Evolutionary conservation across 495 filamentous ascomycete species (phyloP).

Genomic region (Penicillium lividum): DNA sequence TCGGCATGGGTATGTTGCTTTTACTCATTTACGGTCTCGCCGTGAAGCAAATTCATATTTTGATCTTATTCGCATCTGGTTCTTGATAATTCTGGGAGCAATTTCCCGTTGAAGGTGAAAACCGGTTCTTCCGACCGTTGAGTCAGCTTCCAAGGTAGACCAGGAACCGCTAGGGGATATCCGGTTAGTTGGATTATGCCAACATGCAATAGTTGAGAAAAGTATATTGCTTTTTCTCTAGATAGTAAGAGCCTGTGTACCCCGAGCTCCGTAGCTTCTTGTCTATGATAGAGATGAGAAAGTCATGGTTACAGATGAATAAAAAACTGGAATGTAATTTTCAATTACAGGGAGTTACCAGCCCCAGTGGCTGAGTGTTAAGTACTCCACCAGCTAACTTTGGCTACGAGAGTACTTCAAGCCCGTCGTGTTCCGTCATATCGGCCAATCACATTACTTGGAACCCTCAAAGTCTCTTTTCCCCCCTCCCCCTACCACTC

Average conservation of each 20-base stretch:
- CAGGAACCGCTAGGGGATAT: slow-evolving; percentile 6
- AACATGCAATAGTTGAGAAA: neutral
- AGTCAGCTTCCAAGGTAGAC: slow-evolving; percentile 2
- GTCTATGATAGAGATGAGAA: neutral
- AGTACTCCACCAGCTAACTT: slow-evolving; percentile 5
- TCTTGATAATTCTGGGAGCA: neutral
- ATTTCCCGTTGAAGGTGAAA: neutral
- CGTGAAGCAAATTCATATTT: slow-evolving; percentile 39
- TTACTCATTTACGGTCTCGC: slow-evolving; percentile 17
- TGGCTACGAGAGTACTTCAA: slow-evolving; percentile 5
- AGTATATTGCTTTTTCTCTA: neutral
- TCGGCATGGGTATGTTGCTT: slow-evolving; percentile 27
- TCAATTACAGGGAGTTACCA: neutral
- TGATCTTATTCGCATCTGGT: neutral
- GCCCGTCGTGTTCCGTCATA: slow-evolving; percentile 21
- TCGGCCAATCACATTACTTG: slow-evolving; percentile 20
- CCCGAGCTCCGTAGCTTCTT: too few species aligned
- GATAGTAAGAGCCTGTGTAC: neutral
- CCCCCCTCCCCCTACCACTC: slow-evolving; percentile 11
- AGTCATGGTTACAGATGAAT: neutral
- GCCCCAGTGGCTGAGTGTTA: slow-evolving; percentile 8
- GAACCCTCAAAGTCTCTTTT: slow-evolving; percentile 15
- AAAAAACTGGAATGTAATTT: slow-evolving; percentile 11
- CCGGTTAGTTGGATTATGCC: slow-evolving; percentile 1
- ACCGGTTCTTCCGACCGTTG: slow-evolving; percentile 1